These are phyloP conservation scores for Beauveria caledonica DNA, from an alignment of 2,329 filamentous ascomycete species.

Conservation along the genomic window DNA sequence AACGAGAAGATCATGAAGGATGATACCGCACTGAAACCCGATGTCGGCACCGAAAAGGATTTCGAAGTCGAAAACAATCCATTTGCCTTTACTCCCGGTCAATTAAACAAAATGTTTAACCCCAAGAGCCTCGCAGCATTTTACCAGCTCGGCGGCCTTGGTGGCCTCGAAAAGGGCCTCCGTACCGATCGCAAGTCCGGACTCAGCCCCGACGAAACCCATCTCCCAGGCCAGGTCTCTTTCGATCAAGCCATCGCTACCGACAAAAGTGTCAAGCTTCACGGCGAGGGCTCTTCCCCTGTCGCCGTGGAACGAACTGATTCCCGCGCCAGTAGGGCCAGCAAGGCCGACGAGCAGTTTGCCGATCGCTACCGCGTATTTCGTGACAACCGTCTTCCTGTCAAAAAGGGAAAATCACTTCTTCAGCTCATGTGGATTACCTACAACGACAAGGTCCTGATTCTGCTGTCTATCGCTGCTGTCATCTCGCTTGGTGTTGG, in stretches of 20 bases:
- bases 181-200: constrained; percentile 64
- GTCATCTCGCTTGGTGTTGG: constrained; percentile 66
- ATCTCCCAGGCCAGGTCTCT: constrained; percentile 55
- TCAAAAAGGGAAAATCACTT: constrained; percentile 66
- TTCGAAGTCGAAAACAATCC: constrained; percentile 72
- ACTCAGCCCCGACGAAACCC: constrained; percentile 66
- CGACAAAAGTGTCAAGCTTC: constrained; percentile 25
- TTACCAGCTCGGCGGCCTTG: constrained; percentile 68
- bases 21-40: constrained; percentile 62
- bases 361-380: constrained; percentile 62
- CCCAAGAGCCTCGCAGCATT: constrained; percentile 82
- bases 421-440: constrained; percentile 73
- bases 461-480: constrained; percentile 62
- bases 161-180: constrained; percentile 71
- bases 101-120: constrained; percentile 80
- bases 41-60: constrained; percentile 66
- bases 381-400: constrained; percentile 63
- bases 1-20: constrained; percentile 55
- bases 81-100: constrained; percentile 77
- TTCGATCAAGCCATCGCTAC: constrained; percentile 62
- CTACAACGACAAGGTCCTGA: constrained; percentile 75
- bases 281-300: constrained; percentile 22
- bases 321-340: constrained; percentile 8
- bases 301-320: constrained; percentile 2
- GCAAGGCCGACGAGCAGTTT: constrained; percentile 31